Percentiles rank a stretch among this genome's conserved stretches.
Evolutionary conservation across 495 filamentous ascomycete species (phyloP).

Genomic region (Xylaria longipes): DNA sequence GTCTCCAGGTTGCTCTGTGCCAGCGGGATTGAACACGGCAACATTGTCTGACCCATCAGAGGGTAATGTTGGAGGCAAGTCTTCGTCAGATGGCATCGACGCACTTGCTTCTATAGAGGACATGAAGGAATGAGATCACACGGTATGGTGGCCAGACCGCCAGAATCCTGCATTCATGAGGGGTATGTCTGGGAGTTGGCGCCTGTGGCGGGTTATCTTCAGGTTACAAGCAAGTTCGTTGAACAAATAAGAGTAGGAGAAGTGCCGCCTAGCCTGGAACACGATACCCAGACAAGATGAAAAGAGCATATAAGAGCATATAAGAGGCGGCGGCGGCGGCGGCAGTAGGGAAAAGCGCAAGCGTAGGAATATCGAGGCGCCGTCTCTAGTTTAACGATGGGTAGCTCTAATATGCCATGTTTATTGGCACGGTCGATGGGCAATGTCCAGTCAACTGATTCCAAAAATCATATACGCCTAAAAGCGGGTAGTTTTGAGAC

Average conservation of each 20-base stretch:
- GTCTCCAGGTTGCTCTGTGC: slow-evolving; percentile 25
- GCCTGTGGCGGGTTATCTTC: not conserved
- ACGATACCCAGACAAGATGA: not conserved
- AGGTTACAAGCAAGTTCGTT: not conserved
- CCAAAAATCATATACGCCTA: slow-evolving; percentile 29
- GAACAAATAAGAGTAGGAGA: not conserved
- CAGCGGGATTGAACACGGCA: slow-evolving; percentile 18
- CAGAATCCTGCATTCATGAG: not conserved
- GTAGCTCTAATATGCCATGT: not conserved
- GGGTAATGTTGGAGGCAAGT: not conserved
- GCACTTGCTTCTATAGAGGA: slow-evolving; percentile 32
- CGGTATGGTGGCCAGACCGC: not conserved
- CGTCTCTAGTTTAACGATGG: not conserved
- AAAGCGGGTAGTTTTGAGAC: slow-evolving; percentile 25
- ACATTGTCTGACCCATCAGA: slow-evolving; percentile 23
- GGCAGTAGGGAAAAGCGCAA: not conserved
- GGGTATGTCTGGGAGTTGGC: not conserved
- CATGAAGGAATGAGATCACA: slow-evolving; percentile 33
- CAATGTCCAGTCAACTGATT: not conserved
- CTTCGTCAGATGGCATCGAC: slow-evolving; percentile 25
- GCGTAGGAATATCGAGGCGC: not conserved
- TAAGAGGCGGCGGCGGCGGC: not conserved
- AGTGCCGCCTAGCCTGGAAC: not conserved
- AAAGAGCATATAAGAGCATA: not conserved
- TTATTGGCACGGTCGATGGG: not conserved